Percentiles rank a stretch among this genome's conserved stretches.
Evolutionary conservation across 306 rosid species (phyloP).

Genomic region (Oxytropis ochrocephala): DNA sequence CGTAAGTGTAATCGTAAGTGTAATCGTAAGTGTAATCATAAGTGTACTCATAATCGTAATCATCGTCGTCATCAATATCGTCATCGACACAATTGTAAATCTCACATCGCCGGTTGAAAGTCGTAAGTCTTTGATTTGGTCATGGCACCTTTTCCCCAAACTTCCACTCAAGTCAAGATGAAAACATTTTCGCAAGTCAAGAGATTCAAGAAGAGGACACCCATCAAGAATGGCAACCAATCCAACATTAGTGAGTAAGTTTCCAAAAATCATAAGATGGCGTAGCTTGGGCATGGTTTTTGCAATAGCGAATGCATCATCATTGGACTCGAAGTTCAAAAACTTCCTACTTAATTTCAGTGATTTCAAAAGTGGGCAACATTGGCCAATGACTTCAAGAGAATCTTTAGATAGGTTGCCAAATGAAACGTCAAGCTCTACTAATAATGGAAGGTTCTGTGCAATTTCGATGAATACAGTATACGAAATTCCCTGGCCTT

Average conservation of each 20-base stretch:
- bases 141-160: background rate
- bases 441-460: slow-evolving; percentile 31
- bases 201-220: background rate
- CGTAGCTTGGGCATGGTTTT: background rate
- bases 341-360: slow-evolving; percentile 6
- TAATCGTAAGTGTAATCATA: too few species aligned
- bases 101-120: too few species aligned
- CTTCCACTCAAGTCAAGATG: background rate
- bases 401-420: background rate
- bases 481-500: slow-evolving; percentile 8
- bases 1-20: too few species aligned
- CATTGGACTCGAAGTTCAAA: background rate
- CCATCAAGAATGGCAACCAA: background rate
- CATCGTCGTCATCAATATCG: too few species aligned
- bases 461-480: slow-evolving; percentile 15
- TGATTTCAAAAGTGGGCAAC: slow-evolving; percentile 30
- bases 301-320: slow-evolving; percentile 18
- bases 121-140: background rate
- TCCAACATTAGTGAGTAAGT: background rate
- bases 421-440: slow-evolving; percentile 30
- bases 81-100: too few species aligned
- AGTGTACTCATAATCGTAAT: too few species aligned
- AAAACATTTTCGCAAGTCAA: background rate
- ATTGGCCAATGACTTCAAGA: slow-evolving; percentile 21
- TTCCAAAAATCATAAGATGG: background rate